A percentile compares a stretch with the other conserved stretches of the same genome.
Evolutionary conservation across 148 eudicot genomes (phyloP).

Genomic region (Chenopodium album): DNA sequence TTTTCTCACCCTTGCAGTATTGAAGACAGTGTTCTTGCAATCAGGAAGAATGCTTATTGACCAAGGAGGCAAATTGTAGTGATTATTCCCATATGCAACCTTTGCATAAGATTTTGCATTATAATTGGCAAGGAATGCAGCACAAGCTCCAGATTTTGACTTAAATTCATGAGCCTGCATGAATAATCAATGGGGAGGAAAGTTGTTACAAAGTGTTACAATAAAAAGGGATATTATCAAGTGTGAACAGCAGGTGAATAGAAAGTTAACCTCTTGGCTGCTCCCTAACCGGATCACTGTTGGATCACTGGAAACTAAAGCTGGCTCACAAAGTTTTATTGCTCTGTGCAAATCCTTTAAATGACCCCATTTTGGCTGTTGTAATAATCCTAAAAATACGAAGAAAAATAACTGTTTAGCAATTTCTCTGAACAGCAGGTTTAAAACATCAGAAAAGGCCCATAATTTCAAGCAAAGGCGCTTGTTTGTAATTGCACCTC

Average conservation of each 20-base stretch:
- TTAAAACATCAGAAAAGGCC: not conserved
- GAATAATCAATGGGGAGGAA: not conserved
- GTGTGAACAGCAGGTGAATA: not conserved
- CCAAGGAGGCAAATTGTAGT: conserved; percentile 75
- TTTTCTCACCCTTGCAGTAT: conserved; percentile 73
- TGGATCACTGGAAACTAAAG: conserved; percentile 63
- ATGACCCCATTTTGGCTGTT: conserved; percentile 88
- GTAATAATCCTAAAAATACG: conserved; percentile 47
- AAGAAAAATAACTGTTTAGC: not conserved
- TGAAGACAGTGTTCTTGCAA: conserved; percentile 72
- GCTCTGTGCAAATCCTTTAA: conserved; percentile 76
- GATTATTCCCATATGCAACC: conserved; percentile 48
- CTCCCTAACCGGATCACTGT: conserved; percentile 45
- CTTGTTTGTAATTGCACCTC: not conserved
- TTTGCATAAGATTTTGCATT: conserved; percentile 44
- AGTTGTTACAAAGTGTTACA: not conserved
- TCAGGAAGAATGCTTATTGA: conserved; percentile 94
- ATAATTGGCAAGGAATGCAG: conserved; percentile 83
- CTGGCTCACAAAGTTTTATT: conserved; percentile 78
- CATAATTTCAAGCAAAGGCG: not conserved
- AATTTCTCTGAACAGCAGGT: not conserved
- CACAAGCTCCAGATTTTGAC: conserved; percentile 64
- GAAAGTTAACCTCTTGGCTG: conserved; percentile 59
- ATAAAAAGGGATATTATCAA: not conserved
- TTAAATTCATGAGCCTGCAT: conserved; percentile 64